Evolutionary conservation across 495 filamentous ascomycete species (phyloP), one percentile per base, ranked within the genome.

Genomic region (Articulospora tetracladia): DNA sequence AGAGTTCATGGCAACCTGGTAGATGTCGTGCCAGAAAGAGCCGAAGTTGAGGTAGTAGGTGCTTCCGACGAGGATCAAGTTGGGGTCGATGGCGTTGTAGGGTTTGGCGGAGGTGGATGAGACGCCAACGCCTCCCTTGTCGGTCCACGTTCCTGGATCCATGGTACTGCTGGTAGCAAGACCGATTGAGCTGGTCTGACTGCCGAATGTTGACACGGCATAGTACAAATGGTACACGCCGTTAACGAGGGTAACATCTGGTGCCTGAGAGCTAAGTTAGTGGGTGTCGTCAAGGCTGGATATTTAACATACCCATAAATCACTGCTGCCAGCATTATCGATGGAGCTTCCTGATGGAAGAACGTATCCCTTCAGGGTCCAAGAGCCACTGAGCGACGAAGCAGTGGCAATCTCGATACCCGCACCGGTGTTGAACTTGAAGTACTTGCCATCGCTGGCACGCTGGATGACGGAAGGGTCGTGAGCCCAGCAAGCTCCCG

Each of bases 1-100:
- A 20, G 72, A 71, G 19, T 52, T 56, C 73, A 90, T 78, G 12
- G 74, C 63, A 8, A 84, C 82, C 68, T 88, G 86, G 73, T 79
- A 84, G 53, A 90, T 74, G 58, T 85, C 84, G 8, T 77, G 69
- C 87, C 87, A 92, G 76, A 86, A 92, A 25, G 78, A 83, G 19
- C 88, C 88, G 46, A 86, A 92, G 57, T 77, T 83, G 39, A 92
- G 75, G 59, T 80, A 80, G 51, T 80, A 76, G 6, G 68, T 68
- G 53, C 73, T 75, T 30, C 69, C 72, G 15, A 65, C 73, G 17
- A 59, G 58, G 65, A 88, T 72, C 34, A 87, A 75, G 70, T 87
- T 87, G 2, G 78, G 71, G 66, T 92, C 89, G 60, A 92, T 92
- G 34, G 86, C 81, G 66, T 91, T 91, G 75, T 86, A 90, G 1